phyloP scores from a whole-genome alignment of 257 asterid genomes.

The Rauvolfia tetraphylla region DNA sequence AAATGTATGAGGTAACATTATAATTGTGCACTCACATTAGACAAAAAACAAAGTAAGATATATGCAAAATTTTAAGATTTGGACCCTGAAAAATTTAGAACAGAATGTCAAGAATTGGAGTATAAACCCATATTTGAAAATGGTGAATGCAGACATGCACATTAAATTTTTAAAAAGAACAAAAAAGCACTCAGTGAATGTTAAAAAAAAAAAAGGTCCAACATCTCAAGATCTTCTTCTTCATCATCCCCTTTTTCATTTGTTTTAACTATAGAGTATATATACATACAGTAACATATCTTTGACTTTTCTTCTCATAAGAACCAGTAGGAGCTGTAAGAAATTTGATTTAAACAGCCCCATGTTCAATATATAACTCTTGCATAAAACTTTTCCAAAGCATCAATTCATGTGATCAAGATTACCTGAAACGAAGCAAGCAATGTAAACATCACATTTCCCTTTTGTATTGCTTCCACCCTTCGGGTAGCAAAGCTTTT shows the following conservation, averaged over 20 bases:
- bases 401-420: background rate
- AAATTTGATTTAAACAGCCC: background rate
- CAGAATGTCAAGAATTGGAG: no score
- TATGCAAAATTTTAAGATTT: background rate
- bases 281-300: background rate
- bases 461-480: constrained; percentile 95
- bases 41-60: constrained; percentile 35
- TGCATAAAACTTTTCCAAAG: background rate
- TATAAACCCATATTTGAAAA: background rate
- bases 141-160: background rate
- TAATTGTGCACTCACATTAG: constrained; percentile 45
- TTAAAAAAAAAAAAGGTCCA: background rate
- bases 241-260: background rate
- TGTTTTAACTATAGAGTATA: no score
- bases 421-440: constrained; percentile 93
- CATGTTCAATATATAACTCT: background rate
- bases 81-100: background rate
- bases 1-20: constrained; percentile 5
- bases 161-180: background rate
- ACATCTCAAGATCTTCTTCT: background rate
- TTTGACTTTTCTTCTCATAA: no score
- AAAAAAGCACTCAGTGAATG: background rate
- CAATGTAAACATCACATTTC: constrained; percentile 67
- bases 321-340: background rate
- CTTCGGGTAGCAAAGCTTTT: constrained; percentile 94